Evolutionary conservation across 148 eudicot genomes (phyloP).

Genomic region (Chenopodium suecicum): DNA sequence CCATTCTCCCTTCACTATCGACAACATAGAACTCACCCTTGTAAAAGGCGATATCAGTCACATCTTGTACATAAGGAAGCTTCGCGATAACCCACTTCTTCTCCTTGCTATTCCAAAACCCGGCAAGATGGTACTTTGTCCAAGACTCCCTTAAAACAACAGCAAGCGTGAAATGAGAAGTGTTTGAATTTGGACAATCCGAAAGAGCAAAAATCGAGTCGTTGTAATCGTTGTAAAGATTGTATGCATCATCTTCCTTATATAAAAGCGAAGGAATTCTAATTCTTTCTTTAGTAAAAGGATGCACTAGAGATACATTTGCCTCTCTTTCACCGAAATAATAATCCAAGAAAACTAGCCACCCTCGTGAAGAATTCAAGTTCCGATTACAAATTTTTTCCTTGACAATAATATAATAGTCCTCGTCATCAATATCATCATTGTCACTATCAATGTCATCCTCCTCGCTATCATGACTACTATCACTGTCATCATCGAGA

Average conservation of each 20-base stretch:
- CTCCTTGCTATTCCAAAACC: neutral
- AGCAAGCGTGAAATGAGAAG: constrained; percentile 3
- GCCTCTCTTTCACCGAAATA: too few relatives aligned
- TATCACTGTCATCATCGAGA: too few relatives aligned
- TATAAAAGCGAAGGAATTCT: neutral
- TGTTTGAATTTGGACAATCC: neutral
- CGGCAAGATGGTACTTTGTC: too few relatives aligned
- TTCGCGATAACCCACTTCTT: neutral
- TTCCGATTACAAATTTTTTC: neutral
- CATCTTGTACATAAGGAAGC: neutral
- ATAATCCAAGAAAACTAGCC: neutral
- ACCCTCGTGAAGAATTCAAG: neutral
- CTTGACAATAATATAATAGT: too few relatives aligned
- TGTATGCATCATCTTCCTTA: neutral
- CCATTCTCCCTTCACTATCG: neutral
- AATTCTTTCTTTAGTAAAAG: neutral
- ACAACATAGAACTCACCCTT: neutral
- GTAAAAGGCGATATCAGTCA: neutral
- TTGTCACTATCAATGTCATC: neutral
- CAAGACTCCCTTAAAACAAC: neutral
- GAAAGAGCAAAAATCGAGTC: neutral
- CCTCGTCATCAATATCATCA: neutral
- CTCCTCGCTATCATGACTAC: too few relatives aligned
- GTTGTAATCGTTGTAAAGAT: too few relatives aligned
- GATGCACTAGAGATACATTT: neutral